Evolutionary conservation across 1,284 basidiomycete species (phyloP).

Genomic region (Phaffia rhodozyma): DNA sequence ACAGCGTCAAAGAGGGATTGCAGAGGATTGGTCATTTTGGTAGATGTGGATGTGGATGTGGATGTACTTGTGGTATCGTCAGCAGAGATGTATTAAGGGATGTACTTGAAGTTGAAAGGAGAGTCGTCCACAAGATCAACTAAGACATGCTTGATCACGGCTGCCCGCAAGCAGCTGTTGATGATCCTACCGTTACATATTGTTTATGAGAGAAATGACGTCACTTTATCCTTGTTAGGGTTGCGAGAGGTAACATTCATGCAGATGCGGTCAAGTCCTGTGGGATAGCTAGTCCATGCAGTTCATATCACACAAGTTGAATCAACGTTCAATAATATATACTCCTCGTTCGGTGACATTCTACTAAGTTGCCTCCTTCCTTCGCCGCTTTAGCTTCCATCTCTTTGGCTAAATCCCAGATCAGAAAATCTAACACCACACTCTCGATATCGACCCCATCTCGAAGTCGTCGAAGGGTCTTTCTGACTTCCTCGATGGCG

Average conservation of each 20-base stretch:
- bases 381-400: slow-evolving; percentile 45
- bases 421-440: slow-evolving; percentile 69
- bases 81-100: no score
- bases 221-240: no score
- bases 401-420: slow-evolving; percentile 73
- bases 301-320: no score
- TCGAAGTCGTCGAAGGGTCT: slow-evolving; percentile 22
- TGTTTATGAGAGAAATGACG: no score
- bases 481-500: slow-evolving; percentile 55
- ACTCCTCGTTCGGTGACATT: slow-evolving; percentile 63
- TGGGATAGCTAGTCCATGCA: no score
- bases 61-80: background rate
- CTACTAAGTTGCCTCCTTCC: slow-evolving; percentile 46
- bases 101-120: no score
- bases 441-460: slow-evolving; percentile 45
- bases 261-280: no score
- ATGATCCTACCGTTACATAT: no score
- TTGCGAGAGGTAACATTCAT: no score
- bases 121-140: no score
- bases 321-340: slow-evolving; percentile 56
- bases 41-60: background rate
- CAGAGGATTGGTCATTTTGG: slow-evolving; percentile 1
- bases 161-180: no score
- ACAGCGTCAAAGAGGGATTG: slow-evolving; percentile 2
- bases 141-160: no score